phyloP scores from a whole-genome alignment of 495 filamentous ascomycete genomes.

The Aspergillus carlsbadensis region DNA sequence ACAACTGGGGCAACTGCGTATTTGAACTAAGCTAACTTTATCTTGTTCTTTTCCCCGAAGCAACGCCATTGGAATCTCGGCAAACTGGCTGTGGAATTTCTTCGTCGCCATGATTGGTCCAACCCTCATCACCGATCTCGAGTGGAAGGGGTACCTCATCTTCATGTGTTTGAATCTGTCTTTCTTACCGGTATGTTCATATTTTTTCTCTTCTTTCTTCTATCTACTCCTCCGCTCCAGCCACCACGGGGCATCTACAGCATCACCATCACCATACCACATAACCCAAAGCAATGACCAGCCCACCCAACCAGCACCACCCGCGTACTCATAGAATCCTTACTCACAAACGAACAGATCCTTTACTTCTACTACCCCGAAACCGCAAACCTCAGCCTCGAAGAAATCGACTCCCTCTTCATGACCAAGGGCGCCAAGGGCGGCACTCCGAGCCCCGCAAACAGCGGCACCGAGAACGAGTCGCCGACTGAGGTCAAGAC shows the following conservation, averaged over 20 bases:
- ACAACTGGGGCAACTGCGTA: not conserved
- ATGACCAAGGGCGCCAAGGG: conserved; percentile 13
- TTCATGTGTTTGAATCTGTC: conserved; percentile 55
- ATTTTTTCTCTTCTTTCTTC: not conserved
- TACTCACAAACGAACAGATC: conserved; percentile 15
- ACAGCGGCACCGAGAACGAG: not conserved
- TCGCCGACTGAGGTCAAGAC: not conserved
- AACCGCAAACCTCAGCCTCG: conserved; percentile 44
- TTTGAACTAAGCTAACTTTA: not conserved
- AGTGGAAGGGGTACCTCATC: conserved; percentile 60
- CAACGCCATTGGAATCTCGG: conserved; percentile 32
- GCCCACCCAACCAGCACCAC: not conserved
- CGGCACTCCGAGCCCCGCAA: not conserved
- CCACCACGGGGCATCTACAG: not conserved
- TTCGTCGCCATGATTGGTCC: conserved; percentile 61
- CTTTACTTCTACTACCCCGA: conserved; percentile 46
- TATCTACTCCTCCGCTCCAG: not conserved
- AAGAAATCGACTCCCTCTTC: conserved; percentile 38
- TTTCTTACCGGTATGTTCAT: conserved; percentile 36
- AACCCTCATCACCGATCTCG: conserved; percentile 47
- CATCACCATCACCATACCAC: not conserved
- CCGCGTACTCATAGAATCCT: not conserved
- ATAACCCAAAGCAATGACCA: not conserved
- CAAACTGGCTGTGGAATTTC: conserved; percentile 51
- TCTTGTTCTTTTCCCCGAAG: conserved; percentile 9